Evolutionary conservation across 1,284 basidiomycete species (phyloP).

Genomic region (Pseudozyma tsukubaensis): DNA sequence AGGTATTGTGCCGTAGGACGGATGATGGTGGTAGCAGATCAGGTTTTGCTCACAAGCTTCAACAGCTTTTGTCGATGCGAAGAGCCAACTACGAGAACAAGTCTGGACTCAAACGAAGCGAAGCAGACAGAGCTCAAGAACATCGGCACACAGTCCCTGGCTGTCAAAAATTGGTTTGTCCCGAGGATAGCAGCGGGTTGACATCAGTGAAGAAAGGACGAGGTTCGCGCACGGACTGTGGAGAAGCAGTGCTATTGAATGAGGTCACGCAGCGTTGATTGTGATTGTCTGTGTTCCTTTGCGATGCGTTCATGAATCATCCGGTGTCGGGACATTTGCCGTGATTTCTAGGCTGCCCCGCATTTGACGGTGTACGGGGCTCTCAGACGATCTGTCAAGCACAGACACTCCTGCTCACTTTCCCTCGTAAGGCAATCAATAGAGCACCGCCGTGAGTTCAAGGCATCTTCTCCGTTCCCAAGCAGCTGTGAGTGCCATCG

Average conservation of each 20-base stretch:
- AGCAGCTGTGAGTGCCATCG: no score
- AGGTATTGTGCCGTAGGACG: no score
- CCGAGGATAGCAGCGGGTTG: neutral
- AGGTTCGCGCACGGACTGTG: constrained; percentile 18
- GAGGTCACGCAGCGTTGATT: constrained; percentile 21
- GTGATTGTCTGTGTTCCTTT: no score
- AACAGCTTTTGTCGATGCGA: neutral
- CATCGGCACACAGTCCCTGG: neutral
- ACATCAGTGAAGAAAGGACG: neutral
- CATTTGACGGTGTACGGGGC: neutral
- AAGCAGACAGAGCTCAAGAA: neutral
- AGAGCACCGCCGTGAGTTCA: no score
- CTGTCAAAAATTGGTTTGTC: no score
- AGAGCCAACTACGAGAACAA: neutral
- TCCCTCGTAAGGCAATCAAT: no score
- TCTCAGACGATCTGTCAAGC: neutral
- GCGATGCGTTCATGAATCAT: constrained; percentile 22
- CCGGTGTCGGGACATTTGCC: neutral
- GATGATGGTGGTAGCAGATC: constrained; percentile 3
- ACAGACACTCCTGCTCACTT: neutral
- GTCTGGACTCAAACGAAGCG: neutral
- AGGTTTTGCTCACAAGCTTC: neutral
- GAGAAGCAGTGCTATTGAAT: neutral
- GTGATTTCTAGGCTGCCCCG: neutral
- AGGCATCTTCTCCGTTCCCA: no score